Evolutionary conservation across 1,139 yeast species (phyloP).

Genomic region (Suhomyces taliae): DNA sequence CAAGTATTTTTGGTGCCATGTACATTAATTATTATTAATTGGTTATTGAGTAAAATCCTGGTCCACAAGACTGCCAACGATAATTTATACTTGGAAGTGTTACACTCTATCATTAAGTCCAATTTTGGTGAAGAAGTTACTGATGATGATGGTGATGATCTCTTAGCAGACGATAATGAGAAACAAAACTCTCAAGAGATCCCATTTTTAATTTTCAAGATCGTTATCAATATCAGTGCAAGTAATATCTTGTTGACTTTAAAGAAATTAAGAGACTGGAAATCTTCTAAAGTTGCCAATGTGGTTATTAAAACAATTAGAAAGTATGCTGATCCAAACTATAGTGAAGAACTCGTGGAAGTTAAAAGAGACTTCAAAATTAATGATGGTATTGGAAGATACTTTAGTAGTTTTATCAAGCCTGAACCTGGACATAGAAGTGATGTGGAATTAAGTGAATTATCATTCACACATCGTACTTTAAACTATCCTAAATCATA

Average conservation of each 20-base stretch:
- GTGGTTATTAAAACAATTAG: constrained; percentile 17
- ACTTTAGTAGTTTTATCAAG: constrained; percentile 7
- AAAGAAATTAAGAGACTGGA: constrained; percentile 17
- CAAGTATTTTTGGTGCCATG: constrained; percentile 45
- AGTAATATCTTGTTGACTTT: constrained; percentile 19
- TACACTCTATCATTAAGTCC: constrained; percentile 27
- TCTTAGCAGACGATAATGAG: constrained; percentile 7
- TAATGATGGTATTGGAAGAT: constrained; percentile 9
- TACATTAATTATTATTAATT: constrained; percentile 35
- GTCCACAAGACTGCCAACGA: constrained; percentile 9
- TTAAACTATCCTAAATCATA: constrained; percentile 2
- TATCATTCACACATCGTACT: constrained; percentile 1
- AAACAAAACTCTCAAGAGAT: constrained; percentile 13
- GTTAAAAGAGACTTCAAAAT: constrained; percentile 4
- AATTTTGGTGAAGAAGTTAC: constrained; percentile 14
- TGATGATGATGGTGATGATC: constrained; percentile 12
- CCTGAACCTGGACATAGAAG: constrained; percentile 2
- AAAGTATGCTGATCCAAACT: constrained; percentile 14
- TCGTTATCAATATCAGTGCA: constrained; percentile 27
- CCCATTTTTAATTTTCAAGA: constrained; percentile 25
- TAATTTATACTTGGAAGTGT: constrained; percentile 17
- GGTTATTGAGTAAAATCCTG: constrained; percentile 23
- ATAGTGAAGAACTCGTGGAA: constrained; percentile 4
- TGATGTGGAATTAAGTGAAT: constrained; percentile 1
- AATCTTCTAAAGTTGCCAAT: constrained; percentile 15